Base-by-base conservation (phyloP, 306 rosid species). In the Vigna angularis region DNA sequence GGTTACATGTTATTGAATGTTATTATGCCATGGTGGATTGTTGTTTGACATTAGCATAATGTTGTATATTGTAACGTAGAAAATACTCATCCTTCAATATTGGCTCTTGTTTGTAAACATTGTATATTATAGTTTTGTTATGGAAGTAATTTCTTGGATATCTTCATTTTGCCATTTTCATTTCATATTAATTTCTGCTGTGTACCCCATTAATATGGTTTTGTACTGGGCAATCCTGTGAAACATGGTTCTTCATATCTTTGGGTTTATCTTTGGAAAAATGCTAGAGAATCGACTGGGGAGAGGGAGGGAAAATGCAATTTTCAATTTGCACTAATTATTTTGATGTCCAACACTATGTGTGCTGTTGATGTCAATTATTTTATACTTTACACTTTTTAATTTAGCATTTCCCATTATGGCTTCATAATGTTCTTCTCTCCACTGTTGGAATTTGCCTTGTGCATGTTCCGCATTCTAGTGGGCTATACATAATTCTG, bases 11-110 rank as follows among this genome's bases (percentile, higher is more conserved):
- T 75, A 18, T 55, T 53, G 47, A 28, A 70, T 75, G 49, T 75
- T 66, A 45, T 42, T 55, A 70, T 66, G 75, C 57, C 73, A 26
- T 77, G 49, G 67, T 65, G 55, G 72, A 36, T 71, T 71, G 48
- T 26, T 77, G 34, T 48, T 65, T 48, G 36, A 74, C 12, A 30
- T 18, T 30, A 17, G 62, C 44, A 18, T 45, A 53, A 26, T 20
- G 30, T 82, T 51, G n/a, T 51, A 16, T 53, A 68, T 75, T 50
- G 66, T 50, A 38, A 36, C 70, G 76, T 40, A 68, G 77, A 69
- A 76, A 81, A 12, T 50, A 62, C 65, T 8, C 52, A 15, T 34
- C 57, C 48, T 56, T 65, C 15, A 56, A 73, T 56, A 45, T 20
- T 75, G 56, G 10, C 44, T 67, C 28, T n/a, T 75, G 32, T 81